Percentiles rank a stretch among this genome's conserved stretches.
Conservation (phyloP, 257 asterid species). For the Cordia subcordata region DNA sequence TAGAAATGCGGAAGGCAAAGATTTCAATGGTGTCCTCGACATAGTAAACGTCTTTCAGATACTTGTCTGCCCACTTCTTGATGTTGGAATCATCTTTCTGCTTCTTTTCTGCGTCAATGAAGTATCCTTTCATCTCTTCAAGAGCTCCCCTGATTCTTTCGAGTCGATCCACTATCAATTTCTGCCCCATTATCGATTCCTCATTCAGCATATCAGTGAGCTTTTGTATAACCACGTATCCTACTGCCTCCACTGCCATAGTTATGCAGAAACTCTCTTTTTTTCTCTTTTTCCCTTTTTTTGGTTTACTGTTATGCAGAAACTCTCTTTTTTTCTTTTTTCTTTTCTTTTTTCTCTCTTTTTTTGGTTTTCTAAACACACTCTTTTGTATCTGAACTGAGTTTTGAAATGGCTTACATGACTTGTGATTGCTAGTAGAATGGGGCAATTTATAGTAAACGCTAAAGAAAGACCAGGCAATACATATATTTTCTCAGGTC, state of each 20-base stretch:
- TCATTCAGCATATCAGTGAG: constrained; percentile 16
- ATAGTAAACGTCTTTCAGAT: constrained; percentile 15
- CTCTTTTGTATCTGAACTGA: too few relatives aligned
- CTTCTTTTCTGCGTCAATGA: constrained; percentile 10
- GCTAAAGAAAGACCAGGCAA: too few relatives aligned
- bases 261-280: not conserved
- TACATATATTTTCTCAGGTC: too few relatives aligned
- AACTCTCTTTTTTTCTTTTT: too few relatives aligned
- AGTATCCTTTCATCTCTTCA: not conserved
- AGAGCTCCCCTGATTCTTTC: constrained; percentile 10
- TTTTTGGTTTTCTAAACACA: too few relatives aligned
- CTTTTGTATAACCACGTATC: constrained; percentile 25
- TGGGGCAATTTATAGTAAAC: too few relatives aligned
- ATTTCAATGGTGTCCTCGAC: constrained; percentile 34
- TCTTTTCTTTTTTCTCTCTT: too few relatives aligned
- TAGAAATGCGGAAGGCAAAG: constrained; percentile 10
- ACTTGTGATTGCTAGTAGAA: too few relatives aligned
- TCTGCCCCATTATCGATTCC: constrained; percentile 2
- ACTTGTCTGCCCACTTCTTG: constrained; percentile 11
- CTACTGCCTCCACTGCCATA: constrained; percentile 24
- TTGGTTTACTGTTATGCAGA: too few relatives aligned
- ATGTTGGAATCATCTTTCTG: not conserved
- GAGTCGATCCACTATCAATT: constrained; percentile 11
- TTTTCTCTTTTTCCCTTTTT: too few relatives aligned
- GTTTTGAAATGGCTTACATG: too few relatives aligned